Percentiles rank a stretch among this genome's conserved stretches.
Evolutionary conservation across 345 rosid species (phyloP).

Genomic region (Lenwebbia sp.): DNA sequence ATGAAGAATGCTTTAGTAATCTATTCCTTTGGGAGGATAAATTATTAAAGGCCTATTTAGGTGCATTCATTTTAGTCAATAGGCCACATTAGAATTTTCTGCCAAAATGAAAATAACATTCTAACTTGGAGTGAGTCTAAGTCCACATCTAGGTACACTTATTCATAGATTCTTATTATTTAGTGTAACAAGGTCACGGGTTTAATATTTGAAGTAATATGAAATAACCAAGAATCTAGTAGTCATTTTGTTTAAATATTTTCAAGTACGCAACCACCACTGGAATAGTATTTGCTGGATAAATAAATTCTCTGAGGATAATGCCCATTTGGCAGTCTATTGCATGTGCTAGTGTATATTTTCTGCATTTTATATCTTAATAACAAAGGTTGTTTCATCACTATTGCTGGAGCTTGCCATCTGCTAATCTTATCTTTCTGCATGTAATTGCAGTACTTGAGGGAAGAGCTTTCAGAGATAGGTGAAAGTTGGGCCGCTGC

Average conservation of each 20-base stretch:
- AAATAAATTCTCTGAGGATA: not conserved
- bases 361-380: not conserved
- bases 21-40: not conserved
- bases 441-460: constrained; percentile 51
- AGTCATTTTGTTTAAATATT: not conserved
- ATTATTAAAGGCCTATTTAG: not conserved
- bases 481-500: constrained; percentile 92
- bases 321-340: not conserved
- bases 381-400: not conserved
- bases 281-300: not conserved
- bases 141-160: not conserved
- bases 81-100: not conserved
- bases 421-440: constrained; percentile 11
- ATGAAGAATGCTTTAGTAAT: not conserved
- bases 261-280: not conserved
- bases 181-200: not conserved
- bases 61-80: not conserved
- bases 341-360: not conserved
- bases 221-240: not conserved
- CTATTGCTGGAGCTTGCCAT: not conserved
- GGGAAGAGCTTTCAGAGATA: constrained; percentile 68
- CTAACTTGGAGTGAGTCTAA: not conserved
- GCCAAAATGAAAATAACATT: not conserved
- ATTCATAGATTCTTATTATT: not conserved
- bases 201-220: not conserved